Base-by-base conservation (phyloP, 2,329 filamentous ascomycete genomes). In the Hypoxylon sp. region DNA sequence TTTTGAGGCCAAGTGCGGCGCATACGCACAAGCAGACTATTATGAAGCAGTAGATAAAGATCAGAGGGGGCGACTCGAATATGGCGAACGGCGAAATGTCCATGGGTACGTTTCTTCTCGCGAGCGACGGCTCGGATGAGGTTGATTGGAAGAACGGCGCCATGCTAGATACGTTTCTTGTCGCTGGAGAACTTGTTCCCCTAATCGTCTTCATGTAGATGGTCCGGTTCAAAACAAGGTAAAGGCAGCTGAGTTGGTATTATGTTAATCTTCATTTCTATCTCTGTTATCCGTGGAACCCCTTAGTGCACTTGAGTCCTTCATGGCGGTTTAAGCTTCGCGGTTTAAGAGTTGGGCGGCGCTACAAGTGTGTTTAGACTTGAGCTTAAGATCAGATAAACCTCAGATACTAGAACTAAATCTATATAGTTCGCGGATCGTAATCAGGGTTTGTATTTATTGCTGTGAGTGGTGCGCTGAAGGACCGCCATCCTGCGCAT, bases 331-430 rank as follows among this genome's bases (percentile, higher is more conserved):
- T 46, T 37, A 17, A 39, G 44, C 37, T 58, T 32, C 7, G n/a
- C 31, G 7, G 17, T 19, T 19, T 5, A 8, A 17, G 29, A 50
- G 42, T 8, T 21, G 17, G 13, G 27, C 17, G 39, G 21, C 55
- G 46, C 55, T 31, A 58, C 46, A 39, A 15, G 55, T 50, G 44
- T 29, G 17, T 48, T 50, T 50, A 50, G 19, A 19, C 44, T 29
- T 6, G 46, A 19, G n/a, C 19, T 39, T 19, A 31, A 6, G 31
- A 50, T 50, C 19, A 42, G 55, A 58, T 15, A 21, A 50, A 27
- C 19, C 8, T 10, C n/a, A 2, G 29, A 15, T 13, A 5, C 29
- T 1, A 17, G 8, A 31, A n/a, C 10, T 11, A 24, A 3, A 27
- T 24, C 17, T 15, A 21, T 6, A 35, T 19, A 53, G 32, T 21